Evolutionary conservation across 768 basidiomycete species (phyloP).

Genomic region (Phanerochaete sordida): DNA sequence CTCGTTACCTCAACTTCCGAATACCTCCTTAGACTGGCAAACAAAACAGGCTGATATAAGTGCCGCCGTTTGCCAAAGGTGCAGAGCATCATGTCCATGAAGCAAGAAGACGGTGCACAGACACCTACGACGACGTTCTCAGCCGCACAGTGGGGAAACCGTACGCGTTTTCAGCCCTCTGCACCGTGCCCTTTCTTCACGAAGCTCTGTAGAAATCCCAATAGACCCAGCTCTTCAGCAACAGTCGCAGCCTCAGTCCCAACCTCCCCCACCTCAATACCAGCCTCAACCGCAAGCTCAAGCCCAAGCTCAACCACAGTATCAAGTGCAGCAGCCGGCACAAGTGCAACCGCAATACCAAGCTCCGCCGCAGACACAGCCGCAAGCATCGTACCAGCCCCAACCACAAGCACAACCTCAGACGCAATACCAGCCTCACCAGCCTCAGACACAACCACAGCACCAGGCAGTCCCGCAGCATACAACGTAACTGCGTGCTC

Average conservation of each 20-base stretch:
- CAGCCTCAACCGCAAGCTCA: neutral
- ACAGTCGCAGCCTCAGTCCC: conserved; percentile 31
- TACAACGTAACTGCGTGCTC: conserved; percentile 1
- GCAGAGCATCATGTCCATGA: conserved; percentile 28
- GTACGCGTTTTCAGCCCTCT: conserved; percentile 22
- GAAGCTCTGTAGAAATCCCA: conserved; percentile 42
- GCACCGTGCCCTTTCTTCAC: neutral
- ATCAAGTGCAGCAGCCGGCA: neutral
- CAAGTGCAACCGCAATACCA: neutral
- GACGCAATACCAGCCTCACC: neutral
- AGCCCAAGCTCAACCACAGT: neutral
- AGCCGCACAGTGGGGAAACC: conserved; percentile 37
- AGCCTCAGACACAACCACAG: neutral
- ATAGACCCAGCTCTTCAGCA: conserved; percentile 70
- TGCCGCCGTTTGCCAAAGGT: neutral
- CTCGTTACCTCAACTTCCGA: neutral
- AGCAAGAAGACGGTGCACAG: conserved; percentile 35
- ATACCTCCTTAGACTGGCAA: neutral
- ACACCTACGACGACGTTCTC: conserved; percentile 29
- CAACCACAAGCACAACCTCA: neutral
- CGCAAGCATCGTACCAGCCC: neutral
- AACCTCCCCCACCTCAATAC: neutral
- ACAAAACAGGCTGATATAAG: no score
- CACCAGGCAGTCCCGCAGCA: neutral
- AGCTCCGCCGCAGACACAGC: neutral